Evolutionary conservation across 306 rosid species (phyloP), one percentile per base, ranked within the genome.

Genomic region (Parietaria judaica): DNA sequence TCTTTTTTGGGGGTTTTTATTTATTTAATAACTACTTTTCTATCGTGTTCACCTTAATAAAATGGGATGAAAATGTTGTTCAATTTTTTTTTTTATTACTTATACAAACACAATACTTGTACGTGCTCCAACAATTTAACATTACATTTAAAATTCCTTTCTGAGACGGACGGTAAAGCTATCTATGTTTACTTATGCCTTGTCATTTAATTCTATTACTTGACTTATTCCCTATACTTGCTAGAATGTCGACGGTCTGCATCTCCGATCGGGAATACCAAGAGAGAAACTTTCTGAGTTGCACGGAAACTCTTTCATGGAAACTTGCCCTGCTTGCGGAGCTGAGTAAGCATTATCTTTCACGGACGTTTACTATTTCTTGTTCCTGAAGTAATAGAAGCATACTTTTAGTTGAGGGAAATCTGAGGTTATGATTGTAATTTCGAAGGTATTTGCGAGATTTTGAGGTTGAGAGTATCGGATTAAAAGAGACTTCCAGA

Each of bases 291-390:
- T 92, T 45, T 77, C 99, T 47, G 99, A 92, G 72, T 76, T 92
- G 78, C 99, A 92, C 54, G 99, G 99, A 15, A 86, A 92, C 83
- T 88, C 99, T 60, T 92, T 92, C 75, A 82, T 92, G 96, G 99
- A 92, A 78, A 72, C 84, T 62, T 92, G 99, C 72, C 86, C 90
- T 67, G 84, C 88, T 13, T 92, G 99, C 74, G 95, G 96, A 72
- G 69, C 62, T 0, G 99, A 92, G 99, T 92, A 88, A 74, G 95
- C 67, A 60, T 69, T 70, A 6, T 53, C 47, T 45, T 72, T 41
- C 9, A 41, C 31, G 31, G 31, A 23, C 31, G 31, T 23, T 23
- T 0, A 23, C 31, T 23, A 23, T 23, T 23, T 23, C 31, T 23
- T 23, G 31, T 23, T 23, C 31, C 31, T 23, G 31, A 23, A 23